Percentiles rank a stretch among this genome's conserved stretches.
phyloP scores from a whole-genome alignment of 805 yeast genomes.

The Kodamaea neixiangensis region DNA sequence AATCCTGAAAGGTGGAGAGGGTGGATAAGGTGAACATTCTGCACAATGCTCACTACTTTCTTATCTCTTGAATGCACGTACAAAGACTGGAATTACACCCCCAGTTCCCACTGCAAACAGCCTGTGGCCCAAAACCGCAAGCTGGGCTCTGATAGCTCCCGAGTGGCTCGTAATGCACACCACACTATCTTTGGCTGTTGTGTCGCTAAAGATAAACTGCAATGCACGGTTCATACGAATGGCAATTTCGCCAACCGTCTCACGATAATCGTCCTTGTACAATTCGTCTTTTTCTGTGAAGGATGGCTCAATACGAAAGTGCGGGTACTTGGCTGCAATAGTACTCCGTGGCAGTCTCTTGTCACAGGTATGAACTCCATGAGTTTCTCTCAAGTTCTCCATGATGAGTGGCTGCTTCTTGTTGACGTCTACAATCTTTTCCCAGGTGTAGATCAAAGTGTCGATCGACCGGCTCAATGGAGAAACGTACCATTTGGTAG shows the following conservation, averaged over 20 bases:
- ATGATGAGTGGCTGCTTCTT: conserved; percentile 38
- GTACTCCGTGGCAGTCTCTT: conserved; percentile 40
- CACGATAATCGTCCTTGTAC: conserved; percentile 41
- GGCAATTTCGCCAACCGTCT: conserved; percentile 43
- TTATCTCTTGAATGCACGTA: conserved; percentile 33
- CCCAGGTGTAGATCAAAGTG: conserved; percentile 51
- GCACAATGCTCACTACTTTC: background rate
- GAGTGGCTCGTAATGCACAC: conserved; percentile 52
- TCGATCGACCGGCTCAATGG: conserved; percentile 55
- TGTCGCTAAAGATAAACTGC: conserved; percentile 34
- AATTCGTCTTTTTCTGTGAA: conserved; percentile 49
- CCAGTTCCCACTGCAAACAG: conserved; percentile 53
- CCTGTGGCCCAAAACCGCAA: conserved; percentile 50
- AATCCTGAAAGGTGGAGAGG: too few species aligned
- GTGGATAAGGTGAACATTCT: too few species aligned
- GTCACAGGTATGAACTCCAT: conserved; percentile 54
- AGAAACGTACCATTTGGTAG: conserved; percentile 47
- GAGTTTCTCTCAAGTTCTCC: conserved; percentile 51
- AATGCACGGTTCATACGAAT: conserved; percentile 35
- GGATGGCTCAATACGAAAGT: conserved; percentile 43
- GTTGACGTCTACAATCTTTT: conserved; percentile 25
- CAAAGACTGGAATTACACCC: conserved; percentile 57
- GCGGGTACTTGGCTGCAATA: conserved; percentile 42
- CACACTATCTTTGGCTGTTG: conserved; percentile 22
- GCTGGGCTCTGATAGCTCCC: conserved; percentile 51